Base-by-base conservation (phyloP, 2,329 filamentous ascomycete genomes). In the Lachnellula suecica region DNA sequence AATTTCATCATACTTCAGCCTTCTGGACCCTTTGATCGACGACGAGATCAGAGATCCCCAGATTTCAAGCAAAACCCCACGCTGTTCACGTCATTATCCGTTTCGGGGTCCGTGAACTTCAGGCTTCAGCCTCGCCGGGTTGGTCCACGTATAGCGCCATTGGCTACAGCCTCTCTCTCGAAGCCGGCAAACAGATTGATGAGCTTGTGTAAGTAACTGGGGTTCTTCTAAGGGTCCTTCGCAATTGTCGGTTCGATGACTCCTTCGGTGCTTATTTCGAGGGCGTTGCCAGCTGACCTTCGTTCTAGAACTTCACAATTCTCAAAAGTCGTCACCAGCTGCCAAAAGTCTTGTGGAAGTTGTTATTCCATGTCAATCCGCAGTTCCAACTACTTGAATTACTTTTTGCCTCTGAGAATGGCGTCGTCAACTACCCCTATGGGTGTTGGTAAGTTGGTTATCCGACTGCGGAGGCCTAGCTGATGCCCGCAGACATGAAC, bases 401-500 rank as follows among this genome's bases (percentile, higher is more conserved):
- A 13, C 27, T 8, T 31, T 8, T 31, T 31, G 17, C 15, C 34
- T 37, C 34, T 37, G 6, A 42, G 13, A 23, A 23, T 23, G 38
- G 9, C 38, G 38, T 24, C 38, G 20, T 42, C 19, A 24, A 24
- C 22, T 15, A 20, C 19, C 6, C 38, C 22, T 42, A 10, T 42
- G 19, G 38, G 38, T 11, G 10, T 42, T 7, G 38, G 38, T 42
- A 24, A 42, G 38, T 24, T 24, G 22, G 17, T 24, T 20, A 10
- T 13, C 19, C 7, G 10, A n/a, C n/a, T 11, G 10, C 9, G 4
- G 10, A 23, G 13, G 20, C 25, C 20, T 11, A 15, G 34, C 46
- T 51, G 20, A 53, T 41, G 20, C 2, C 25, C 13, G 37, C 40
- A 59, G 57, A 59, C 35, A 49, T 59, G 54, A 59, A 59, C 13